Percentiles rank a stretch among this genome's conserved stretches.
phyloP scores from a whole-genome alignment of 208 protist genomes.

The Tritrichomonas musculus region DNA sequence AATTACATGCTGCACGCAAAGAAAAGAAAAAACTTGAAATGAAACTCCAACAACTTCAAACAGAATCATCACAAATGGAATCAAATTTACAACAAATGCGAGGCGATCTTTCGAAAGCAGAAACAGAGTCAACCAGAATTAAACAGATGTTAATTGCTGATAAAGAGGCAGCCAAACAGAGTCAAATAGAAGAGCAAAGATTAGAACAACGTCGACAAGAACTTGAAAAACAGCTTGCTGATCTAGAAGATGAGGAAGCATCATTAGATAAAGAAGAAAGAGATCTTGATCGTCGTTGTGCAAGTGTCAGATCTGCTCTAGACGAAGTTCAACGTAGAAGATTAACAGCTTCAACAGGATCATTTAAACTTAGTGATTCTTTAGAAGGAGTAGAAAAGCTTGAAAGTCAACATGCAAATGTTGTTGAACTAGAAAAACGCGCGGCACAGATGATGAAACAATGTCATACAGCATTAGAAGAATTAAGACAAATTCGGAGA shows the following conservation, averaged over 20 bases:
- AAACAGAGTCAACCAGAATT: not conserved
- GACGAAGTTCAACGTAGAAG: not conserved
- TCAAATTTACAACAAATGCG: not conserved
- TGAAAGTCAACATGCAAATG: not conserved
- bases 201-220: not conserved
- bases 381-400: not conserved
- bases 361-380: not conserved
- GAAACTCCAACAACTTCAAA: not conserved
- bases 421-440: not conserved
- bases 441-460: not conserved
- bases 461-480: not conserved
- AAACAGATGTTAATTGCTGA: not conserved
- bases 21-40: not conserved
- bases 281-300: not conserved
- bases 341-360: not conserved
- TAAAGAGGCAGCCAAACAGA: not conserved
- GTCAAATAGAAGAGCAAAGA: not conserved
- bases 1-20: not conserved
- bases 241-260: conserved; percentile 11
- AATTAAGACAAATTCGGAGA: not conserved
- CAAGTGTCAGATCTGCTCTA: not conserved
- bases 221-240: not conserved
- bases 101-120: not conserved
- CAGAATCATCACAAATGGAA: not conserved
- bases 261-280: not conserved